Percentiles rank a stretch among this genome's conserved stretches.
These are phyloP conservation scores for Pestalotiopsis sp. DNA, from an alignment of 2,329 filamentous ascomycete species.

Conservation along the genomic window DNA sequence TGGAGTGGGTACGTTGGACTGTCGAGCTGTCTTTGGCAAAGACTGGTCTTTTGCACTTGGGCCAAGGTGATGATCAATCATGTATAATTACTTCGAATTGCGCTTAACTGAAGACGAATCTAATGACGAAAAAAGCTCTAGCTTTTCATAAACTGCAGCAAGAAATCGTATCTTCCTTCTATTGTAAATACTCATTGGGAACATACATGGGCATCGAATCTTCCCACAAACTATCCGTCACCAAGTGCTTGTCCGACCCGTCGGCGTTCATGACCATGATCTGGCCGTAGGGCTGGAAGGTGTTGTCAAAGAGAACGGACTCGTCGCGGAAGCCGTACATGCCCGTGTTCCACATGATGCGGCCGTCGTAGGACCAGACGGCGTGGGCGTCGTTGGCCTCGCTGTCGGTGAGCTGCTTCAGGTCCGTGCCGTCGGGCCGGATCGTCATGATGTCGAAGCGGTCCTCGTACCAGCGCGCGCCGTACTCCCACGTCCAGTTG, in stretches of 20 bases:
- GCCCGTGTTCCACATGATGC: conserved; percentile 41
- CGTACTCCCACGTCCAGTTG: conserved; percentile 15
- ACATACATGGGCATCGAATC: conserved; percentile 30
- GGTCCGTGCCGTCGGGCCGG: conserved; percentile 38
- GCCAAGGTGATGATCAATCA: no score
- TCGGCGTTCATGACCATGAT: conserved; percentile 45
- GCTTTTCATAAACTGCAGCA: no score
- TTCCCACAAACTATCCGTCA: conserved; percentile 34
- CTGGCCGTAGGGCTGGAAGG: conserved; percentile 28
- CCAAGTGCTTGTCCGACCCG: conserved; percentile 32
- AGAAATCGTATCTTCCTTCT: not conserved
- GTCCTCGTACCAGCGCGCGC: conserved; percentile 24
- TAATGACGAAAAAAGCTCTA: no score
- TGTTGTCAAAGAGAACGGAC: conserved; percentile 40
- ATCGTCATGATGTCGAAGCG: conserved; percentile 44
- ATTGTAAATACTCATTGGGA: conserved; percentile 14
- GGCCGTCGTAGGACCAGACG: conserved; percentile 42
- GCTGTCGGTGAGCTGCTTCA: conserved; percentile 33
- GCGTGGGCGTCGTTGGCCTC: conserved; percentile 45
- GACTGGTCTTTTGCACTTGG: no score
- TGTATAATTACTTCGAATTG: no score
- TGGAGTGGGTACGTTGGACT: no score
- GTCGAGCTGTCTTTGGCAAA: no score
- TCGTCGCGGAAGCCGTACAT: conserved; percentile 46
- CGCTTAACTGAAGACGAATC: no score